A percentile compares a stretch with the other conserved stretches of the same genome.
Evolutionary conservation across 2,329 filamentous ascomycete genomes (phyloP).

Genomic region (Xylaria sp.): DNA sequence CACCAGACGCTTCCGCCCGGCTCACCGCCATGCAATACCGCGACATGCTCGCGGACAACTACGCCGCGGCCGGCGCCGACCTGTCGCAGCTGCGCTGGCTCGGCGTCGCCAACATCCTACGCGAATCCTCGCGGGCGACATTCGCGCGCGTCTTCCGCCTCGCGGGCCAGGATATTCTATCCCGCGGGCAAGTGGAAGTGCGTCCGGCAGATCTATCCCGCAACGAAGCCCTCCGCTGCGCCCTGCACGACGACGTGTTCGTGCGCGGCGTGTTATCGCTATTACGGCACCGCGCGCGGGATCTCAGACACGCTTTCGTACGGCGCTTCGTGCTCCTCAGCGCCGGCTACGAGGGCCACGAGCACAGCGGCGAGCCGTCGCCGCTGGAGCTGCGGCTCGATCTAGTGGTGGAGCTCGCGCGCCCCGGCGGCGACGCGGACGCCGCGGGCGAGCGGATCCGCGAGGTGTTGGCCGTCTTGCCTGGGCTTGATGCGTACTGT

Average conservation of each 20-base stretch:
- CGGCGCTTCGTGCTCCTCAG: slow-evolving; percentile 14
- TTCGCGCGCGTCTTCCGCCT: neutral
- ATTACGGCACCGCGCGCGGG: neutral
- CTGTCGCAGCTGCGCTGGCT: slow-evolving; percentile 15
- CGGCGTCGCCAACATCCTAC: slow-evolving; percentile 5
- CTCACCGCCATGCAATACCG: slow-evolving; percentile 16
- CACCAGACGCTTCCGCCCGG: neutral
- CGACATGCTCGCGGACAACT: slow-evolving; percentile 22
- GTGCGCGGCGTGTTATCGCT: slow-evolving; percentile 6
- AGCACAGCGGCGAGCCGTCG: neutral
- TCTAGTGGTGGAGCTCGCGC: slow-evolving; percentile 19
- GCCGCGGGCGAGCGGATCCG: neutral
- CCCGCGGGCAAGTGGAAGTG: neutral
- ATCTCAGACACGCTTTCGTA: neutral
- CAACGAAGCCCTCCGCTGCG: neutral
- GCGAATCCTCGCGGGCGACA: neutral
- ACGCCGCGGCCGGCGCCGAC: neutral
- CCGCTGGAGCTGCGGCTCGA: slow-evolving; percentile 1
- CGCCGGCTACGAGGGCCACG: slow-evolving; percentile 1
- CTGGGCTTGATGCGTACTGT: too few species aligned
- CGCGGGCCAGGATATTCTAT: neutral
- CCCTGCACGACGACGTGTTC: slow-evolving; percentile 1
- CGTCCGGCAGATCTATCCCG: neutral
- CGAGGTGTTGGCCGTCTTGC: too few species aligned
- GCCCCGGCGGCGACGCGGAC: neutral